Conservation (phyloP, 495 filamentous ascomycete species). For the Penicillium atrosanguineum region DNA sequence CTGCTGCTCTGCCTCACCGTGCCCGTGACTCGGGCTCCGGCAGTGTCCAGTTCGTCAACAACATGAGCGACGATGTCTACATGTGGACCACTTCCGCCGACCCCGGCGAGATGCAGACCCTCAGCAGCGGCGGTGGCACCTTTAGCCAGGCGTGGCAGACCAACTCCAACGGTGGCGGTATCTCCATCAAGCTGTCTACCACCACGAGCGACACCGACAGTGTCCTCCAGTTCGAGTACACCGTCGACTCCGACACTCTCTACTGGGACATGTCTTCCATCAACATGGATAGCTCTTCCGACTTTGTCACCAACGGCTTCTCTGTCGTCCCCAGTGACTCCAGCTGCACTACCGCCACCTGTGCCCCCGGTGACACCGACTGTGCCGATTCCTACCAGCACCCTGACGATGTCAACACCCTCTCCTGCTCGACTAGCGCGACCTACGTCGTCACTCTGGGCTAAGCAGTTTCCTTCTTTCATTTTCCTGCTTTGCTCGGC, state of each 20-base stretch:
- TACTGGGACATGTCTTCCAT: constrained; percentile 39
- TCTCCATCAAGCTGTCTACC: constrained; percentile 49
- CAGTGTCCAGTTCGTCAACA: constrained; percentile 34
- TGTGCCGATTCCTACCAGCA: constrained; percentile 33
- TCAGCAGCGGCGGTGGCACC: constrained; percentile 34
- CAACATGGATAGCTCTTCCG: constrained; percentile 20
- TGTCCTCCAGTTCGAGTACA: constrained; percentile 43
- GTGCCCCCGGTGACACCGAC: constrained; percentile 24
- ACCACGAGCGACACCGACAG: constrained; percentile 22
- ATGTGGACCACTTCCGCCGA: constrained; percentile 41
- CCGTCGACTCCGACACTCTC: constrained; percentile 19
- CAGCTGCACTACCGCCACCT: constrained; percentile 25
- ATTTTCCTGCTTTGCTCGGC: not conserved
- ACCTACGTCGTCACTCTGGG: constrained; percentile 31
- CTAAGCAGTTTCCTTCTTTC: constrained; percentile 4
- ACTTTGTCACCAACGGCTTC: constrained; percentile 23
- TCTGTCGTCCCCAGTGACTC: constrained; percentile 19
- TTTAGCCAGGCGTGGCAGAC: constrained; percentile 34
- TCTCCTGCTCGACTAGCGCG: constrained; percentile 23
- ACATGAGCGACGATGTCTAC: constrained; percentile 39
- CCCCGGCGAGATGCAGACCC: constrained; percentile 38
- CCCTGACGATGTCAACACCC: constrained; percentile 33
- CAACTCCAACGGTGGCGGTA: constrained; percentile 44
- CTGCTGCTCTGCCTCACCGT: constrained; percentile 19
- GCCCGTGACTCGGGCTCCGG: constrained; percentile 11